Percentiles rank a stretch among this genome's conserved stretches.
These are phyloP conservation scores for Cornus suecica DNA, from an alignment of 148 eudicot genomes.

Conservation along the genomic window DNA sequence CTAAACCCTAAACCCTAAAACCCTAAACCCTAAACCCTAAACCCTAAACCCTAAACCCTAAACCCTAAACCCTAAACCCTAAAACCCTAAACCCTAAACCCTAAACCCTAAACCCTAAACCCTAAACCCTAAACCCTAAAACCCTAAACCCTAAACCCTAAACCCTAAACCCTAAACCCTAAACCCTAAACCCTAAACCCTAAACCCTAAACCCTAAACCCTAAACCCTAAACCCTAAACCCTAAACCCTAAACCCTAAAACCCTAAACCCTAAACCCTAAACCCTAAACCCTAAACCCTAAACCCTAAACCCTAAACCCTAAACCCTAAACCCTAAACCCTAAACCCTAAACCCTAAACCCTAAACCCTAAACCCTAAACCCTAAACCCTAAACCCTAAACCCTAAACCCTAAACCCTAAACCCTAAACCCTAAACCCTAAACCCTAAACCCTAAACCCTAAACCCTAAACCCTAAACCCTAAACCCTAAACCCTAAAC, in stretches of 20 bases:
- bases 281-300: conserved; percentile 17
- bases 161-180: conserved; percentile 32
- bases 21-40: conserved; percentile 25
- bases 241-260: conserved; percentile 18
- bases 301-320: conserved; percentile 11
- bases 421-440: conserved; percentile 4
- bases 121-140: conserved; percentile 24
- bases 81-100: conserved; percentile 25
- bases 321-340: background rate
- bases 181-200: conserved; percentile 26
- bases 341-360: background rate
- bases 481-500: conserved; percentile 3
- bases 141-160: conserved; percentile 22
- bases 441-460: background rate
- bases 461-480: conserved; percentile 8
- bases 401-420: background rate
- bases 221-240: conserved; percentile 28
- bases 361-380: background rate
- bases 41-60: conserved; percentile 20
- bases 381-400: background rate
- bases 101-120: conserved; percentile 22
- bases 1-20: conserved; percentile 23
- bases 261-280: conserved; percentile 13
- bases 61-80: conserved; percentile 26
- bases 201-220: conserved; percentile 24